These are phyloP conservation scores for Rhynchosporium graminicola DNA, from an alignment of 2,329 filamentous ascomycete species.

Conservation along the genomic window DNA sequence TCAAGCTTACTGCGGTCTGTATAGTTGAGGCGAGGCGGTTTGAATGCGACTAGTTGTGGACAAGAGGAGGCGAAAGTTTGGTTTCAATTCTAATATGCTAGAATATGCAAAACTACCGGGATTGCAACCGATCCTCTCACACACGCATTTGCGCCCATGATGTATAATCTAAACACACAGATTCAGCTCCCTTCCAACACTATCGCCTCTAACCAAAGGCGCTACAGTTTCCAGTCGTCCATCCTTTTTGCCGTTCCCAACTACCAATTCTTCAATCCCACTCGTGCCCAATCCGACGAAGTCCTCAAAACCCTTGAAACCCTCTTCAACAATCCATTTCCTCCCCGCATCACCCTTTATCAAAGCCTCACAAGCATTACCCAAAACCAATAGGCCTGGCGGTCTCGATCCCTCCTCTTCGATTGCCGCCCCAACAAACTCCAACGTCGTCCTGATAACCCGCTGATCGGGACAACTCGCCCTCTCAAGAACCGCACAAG, in stretches of 20 bases:
- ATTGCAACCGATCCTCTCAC: slow-evolving; percentile 4
- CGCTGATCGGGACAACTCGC: slow-evolving; percentile 94
- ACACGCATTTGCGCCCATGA: no score
- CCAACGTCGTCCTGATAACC: slow-evolving; percentile 84
- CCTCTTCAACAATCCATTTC: slow-evolving; percentile 85
- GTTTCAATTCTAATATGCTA: slow-evolving; percentile 13
- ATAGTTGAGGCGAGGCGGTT: no score
- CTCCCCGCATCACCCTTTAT: slow-evolving; percentile 57
- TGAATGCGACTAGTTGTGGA: no score
- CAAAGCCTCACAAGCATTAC: slow-evolving; percentile 78
- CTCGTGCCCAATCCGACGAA: slow-evolving; percentile 22
- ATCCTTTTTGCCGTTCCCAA: slow-evolving; percentile 10
- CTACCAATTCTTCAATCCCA: slow-evolving; percentile 28
- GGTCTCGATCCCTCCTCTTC: slow-evolving; percentile 88
- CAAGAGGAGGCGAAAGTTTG: not conserved
- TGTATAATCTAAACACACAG: slow-evolving; percentile 12
- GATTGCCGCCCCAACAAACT: slow-evolving; percentile 76
- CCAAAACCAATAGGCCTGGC: slow-evolving; percentile 84
- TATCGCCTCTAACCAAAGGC: slow-evolving; percentile 25
- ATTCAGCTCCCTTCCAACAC: slow-evolving; percentile 28
- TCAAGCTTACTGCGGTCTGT: no score
- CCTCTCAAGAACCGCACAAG: slow-evolving; percentile 89
- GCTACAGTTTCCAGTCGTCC: slow-evolving; percentile 17
- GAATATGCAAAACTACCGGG: not conserved
- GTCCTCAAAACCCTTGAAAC: slow-evolving; percentile 71